phyloP scores from a whole-genome alignment of 2,329 filamentous ascomycete genomes.

The Verruconis gallopava region DNA sequence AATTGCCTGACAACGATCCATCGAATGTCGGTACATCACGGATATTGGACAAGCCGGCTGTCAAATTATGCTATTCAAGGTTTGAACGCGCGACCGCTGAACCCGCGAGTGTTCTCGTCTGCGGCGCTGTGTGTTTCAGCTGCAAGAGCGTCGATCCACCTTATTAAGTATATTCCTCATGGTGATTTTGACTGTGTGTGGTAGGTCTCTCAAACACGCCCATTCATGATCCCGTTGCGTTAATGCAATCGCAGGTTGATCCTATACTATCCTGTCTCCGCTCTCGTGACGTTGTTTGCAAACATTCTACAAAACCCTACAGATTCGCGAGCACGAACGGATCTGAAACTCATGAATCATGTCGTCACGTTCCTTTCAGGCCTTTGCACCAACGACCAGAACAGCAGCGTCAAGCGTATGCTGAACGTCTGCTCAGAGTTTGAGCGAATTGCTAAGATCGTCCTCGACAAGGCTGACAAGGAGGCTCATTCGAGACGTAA shows the following conservation, averaged over 20 bases:
- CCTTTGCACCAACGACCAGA: constrained; percentile 78
- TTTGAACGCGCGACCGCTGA: constrained; percentile 77
- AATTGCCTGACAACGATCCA: constrained; percentile 97
- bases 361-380: constrained; percentile 88
- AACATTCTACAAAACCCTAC: constrained; percentile 94
- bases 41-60: constrained; percentile 91
- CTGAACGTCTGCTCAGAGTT: constrained; percentile 91
- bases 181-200: constrained; percentile 92
- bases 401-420: constrained; percentile 87
- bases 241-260: constrained; percentile 52
- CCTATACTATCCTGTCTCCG: constrained; percentile 91
- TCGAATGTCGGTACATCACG: constrained; percentile 95
- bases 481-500: constrained; percentile 71
- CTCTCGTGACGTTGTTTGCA: constrained; percentile 86
- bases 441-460: constrained; percentile 79
- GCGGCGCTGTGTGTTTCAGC: constrained; percentile 87
- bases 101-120: constrained; percentile 88
- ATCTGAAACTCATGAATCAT: constrained; percentile 80
- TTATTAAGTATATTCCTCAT: constrained; percentile 92
- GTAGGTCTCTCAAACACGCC: constrained; percentile 39
- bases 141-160: constrained; percentile 79
- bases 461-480: constrained; percentile 82
- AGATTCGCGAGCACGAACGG: constrained; percentile 74
- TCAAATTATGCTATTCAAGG: constrained; percentile 94
- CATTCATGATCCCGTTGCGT: constrained; percentile 9